Conservation (phyloP, 1,139 yeast species). For the Fermentozyma sake region DNA sequence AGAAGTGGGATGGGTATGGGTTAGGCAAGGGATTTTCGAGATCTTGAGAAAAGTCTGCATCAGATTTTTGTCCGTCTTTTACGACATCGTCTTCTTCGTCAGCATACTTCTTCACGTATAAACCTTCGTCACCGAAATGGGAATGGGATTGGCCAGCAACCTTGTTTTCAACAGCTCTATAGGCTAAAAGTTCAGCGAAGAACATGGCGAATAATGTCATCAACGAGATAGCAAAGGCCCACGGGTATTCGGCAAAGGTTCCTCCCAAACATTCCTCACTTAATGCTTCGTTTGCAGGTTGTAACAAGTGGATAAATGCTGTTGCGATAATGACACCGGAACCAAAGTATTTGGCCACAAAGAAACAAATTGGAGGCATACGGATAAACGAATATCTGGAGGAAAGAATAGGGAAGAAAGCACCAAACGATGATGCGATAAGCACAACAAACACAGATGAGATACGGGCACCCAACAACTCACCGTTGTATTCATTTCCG, state of each 20-base stretch:
- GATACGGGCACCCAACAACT: conserved; percentile 58
- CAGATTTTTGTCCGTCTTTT: conserved; percentile 11
- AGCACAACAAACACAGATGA: conserved; percentile 69
- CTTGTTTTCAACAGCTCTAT: conserved; percentile 44
- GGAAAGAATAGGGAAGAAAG: conserved; percentile 57
- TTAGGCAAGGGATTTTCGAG: conserved; percentile 8
- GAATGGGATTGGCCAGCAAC: conserved; percentile 37
- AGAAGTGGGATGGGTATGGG: conserved; percentile 40
- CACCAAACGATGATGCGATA: conserved; percentile 52
- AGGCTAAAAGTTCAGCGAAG: conserved; percentile 53
- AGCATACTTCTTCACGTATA: conserved; percentile 21
- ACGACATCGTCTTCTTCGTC: conserved; percentile 12
- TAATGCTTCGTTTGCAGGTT: conserved; percentile 66
- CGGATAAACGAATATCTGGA: conserved; percentile 50
- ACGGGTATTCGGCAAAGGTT: conserved; percentile 52
- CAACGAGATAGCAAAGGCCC: conserved; percentile 62
- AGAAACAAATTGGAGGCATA: conserved; percentile 59
- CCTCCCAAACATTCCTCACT: conserved; percentile 52
- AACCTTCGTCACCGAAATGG: conserved; percentile 44
- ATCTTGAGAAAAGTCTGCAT: conserved; percentile 6
- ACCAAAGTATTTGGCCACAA: conserved; percentile 79
- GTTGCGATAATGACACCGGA: conserved; percentile 92
- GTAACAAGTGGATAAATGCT: conserved; percentile 77
- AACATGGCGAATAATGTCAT: conserved; percentile 49
- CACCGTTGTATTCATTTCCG: conserved; percentile 36